Evolutionary conservation across 768 basidiomycete genomes (phyloP).

Genomic region (Lentinula detonsa): DNA sequence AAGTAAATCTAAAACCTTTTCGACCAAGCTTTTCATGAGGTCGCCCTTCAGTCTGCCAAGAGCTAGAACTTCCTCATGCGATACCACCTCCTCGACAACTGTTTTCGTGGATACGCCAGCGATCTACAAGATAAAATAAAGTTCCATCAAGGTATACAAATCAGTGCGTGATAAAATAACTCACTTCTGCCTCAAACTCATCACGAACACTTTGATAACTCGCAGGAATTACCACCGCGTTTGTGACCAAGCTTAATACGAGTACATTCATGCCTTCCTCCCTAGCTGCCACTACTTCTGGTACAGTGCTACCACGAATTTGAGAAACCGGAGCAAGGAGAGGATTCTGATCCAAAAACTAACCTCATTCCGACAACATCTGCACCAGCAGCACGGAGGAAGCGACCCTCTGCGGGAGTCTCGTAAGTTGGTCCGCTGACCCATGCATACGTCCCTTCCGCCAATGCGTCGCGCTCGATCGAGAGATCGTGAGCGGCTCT

Average conservation of each 20-base stretch:
- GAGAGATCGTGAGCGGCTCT: conserved; percentile 60
- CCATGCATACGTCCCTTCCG: conserved; percentile 87
- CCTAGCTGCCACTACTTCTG: conserved; percentile 77
- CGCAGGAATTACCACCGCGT: conserved; percentile 71
- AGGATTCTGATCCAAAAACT: neutral
- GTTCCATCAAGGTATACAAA: neutral
- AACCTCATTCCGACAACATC: conserved; percentile 87
- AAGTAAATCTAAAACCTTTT: conserved; percentile 44
- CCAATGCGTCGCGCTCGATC: conserved; percentile 48
- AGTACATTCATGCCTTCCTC: conserved; percentile 72
- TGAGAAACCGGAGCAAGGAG: neutral
- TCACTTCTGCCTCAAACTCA: conserved; percentile 74
- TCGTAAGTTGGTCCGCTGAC: conserved; percentile 90
- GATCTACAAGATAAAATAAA: conserved; percentile 35
- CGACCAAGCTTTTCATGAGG: conserved; percentile 66
- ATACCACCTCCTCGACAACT: conserved; percentile 43
- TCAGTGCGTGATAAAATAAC: conserved; percentile 13
- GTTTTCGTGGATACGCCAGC: conserved; percentile 45
- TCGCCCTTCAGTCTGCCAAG: conserved; percentile 64
- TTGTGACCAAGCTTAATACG: conserved; percentile 82
- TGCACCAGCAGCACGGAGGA: conserved; percentile 68
- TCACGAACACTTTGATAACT: conserved; percentile 62
- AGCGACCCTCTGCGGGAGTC: conserved; percentile 79
- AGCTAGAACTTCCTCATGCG: conserved; percentile 74
- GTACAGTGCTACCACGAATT: conserved; percentile 50